Evolutionary conservation across 192 early-diverging fungal species (phyloP), one percentile per base, ranked within the genome.

Genomic region (Dissophora ornata): DNA sequence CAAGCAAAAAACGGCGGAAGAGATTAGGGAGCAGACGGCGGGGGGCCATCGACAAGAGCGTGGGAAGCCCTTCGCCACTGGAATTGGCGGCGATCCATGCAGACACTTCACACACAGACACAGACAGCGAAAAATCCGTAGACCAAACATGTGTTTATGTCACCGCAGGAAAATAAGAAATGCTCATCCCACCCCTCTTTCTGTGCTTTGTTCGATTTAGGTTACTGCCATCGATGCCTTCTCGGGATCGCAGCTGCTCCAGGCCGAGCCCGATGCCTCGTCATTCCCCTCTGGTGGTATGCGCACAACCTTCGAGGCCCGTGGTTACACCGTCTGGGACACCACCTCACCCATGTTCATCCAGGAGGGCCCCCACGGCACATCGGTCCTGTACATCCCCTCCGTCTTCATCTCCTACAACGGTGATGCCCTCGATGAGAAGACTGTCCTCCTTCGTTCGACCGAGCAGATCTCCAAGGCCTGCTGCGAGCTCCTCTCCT

Each of bases 321-420:
- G 96, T 82, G 97, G 97, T 56, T 99, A 99, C 89, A 99, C 96
- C 69, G 94, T 99, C 77, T 99, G 97, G 97, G 97, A 99, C 85
- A 95, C 96, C 40, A 93, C 84, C 60, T 92, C 91, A 70, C 96
- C 96, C 70, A 96, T 99, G 94, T 99, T 96, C 81, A 80, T 99
- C 62, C 93, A 95, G 83, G 80, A 86, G 34, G 97, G 93, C 30
- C 95, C 96, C 34, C 95, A 97, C 82, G 90, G 91, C 70, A 98
- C 95, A 32, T 83, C 92, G 18, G 90, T 98, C 65, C 88, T 99
- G 55, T 99, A 99, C 80, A 91, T 99, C 52, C 97, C 96, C 29
- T 99, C 95, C 44, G 95, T 97, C 60, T 99, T 96, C 82, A 99
- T 99, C 81, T 96, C 95, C 51, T 99, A 99, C 87, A 97, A 99